Evolutionary conservation across 148 eudicot species (phyloP), one percentile per base, ranked within the genome.

Genomic region (Vaccinium macrocarpon): DNA sequence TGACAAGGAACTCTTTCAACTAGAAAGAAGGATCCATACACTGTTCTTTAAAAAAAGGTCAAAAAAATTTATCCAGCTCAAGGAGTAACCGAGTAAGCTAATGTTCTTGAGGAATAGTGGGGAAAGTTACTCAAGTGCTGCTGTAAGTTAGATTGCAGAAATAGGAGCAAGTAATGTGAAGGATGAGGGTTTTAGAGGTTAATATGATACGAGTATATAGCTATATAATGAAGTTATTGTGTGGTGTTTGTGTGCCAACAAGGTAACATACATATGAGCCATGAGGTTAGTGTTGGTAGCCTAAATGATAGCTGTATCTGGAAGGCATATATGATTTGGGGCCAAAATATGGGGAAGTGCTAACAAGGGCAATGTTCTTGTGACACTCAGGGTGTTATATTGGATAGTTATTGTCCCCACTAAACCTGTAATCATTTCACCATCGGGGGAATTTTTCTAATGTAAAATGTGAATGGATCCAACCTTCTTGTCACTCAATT

Each of bases 401-500:
- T 68, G 35, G 35, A 68, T 68, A 38, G 38, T 38, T 16, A 6
- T 38, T 38, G 12, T 16, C 49, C 10, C 23, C 0, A 10, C n/a
- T 72, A 72, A 35, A 6, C 46, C 46, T 42, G 46, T 72, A 16
- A 38, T 15, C 12, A 0, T 72, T 61, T 72, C 48, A 35, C n/a
- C 49, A 72, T 14, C 5, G 21, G 76, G 0, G 10, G 50, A 38
- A n/a, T 42, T 16, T 21, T 7, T 12, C 6, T 72, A 35, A 32
- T 32, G 21, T 8, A 27, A 16, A 27, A 71, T 29, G 49, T 8
- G 76, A 1, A 14, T 4, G 19, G 75, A 32, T 72, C 76, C 76
- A 72, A 72, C 72, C 76, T 72, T 72, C 23, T 72, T 72, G 49
- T 38, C 12, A 72, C 76, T 71, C 21, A 5, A 71, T 71, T 71